These are phyloP conservation scores for Lignosus rhinocerotis DNA, from an alignment of 1,284 basidiomycete genomes.

Conservation along the genomic window DNA sequence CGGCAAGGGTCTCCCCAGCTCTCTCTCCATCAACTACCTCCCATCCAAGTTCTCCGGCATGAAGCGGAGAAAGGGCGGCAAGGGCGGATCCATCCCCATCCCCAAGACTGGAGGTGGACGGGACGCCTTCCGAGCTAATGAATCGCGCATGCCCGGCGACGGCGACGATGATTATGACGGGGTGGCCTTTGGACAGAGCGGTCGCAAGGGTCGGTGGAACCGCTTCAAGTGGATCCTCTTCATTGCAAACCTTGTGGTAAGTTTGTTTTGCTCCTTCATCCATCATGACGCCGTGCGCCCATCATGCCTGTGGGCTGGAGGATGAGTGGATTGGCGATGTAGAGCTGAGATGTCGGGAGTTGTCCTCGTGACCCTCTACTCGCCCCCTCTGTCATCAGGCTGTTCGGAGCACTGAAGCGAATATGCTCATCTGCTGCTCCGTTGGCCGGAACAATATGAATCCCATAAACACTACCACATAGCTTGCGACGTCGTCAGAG, in stretches of 20 bases:
- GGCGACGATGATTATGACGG: constrained; percentile 54
- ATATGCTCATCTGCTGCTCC: neutral
- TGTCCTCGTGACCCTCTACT: neutral
- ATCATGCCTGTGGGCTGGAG: too few species aligned
- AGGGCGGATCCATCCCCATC: constrained; percentile 26
- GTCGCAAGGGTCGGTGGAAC: constrained; percentile 53
- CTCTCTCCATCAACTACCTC: constrained; percentile 56
- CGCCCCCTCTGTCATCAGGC: neutral
- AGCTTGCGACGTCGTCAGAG: too few species aligned
- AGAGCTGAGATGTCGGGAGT: neutral
- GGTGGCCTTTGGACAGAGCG: constrained; percentile 36
- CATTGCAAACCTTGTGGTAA: constrained; percentile 48
- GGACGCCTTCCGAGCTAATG: constrained; percentile 50
- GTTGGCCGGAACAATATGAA: too few species aligned
- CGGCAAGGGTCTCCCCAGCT: constrained; percentile 27
- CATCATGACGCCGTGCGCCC: neutral
- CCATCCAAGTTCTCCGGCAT: constrained; percentile 59
- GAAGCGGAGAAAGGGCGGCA: constrained; percentile 36
- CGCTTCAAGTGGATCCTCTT: constrained; percentile 63
- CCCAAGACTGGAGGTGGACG: constrained; percentile 54
- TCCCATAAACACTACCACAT: too few species aligned
- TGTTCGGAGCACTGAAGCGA: neutral
- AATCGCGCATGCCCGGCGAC: constrained; percentile 51
- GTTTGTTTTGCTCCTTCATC: constrained; percentile 28
- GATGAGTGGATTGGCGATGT: too few species aligned